Conservation (phyloP, 257 asterid genomes). For the Solanum ossicruentum region DNA sequence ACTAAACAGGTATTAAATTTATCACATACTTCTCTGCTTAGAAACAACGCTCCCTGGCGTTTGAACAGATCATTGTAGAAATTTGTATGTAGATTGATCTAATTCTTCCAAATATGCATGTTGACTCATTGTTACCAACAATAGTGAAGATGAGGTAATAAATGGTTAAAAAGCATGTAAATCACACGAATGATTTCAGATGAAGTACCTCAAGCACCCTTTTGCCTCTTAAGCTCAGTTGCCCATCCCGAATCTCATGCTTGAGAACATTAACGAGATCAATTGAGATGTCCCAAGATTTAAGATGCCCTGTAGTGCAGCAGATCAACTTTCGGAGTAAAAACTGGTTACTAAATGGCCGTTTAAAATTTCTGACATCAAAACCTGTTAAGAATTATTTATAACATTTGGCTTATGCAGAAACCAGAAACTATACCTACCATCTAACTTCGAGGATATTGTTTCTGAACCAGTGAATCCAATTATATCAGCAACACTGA, state of each 20-base stretch:
- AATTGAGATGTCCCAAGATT: conserved; percentile 21
- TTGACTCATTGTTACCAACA: background rate
- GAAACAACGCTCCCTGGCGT: background rate
- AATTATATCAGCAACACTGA: conserved; percentile 23
- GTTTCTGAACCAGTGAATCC: conserved; percentile 23
- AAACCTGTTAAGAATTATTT: background rate
- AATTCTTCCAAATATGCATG: background rate
- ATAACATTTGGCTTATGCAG: background rate
- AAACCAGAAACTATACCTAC: conserved; percentile 2
- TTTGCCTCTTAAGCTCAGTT: conserved; percentile 25
- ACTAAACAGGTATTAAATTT: background rate
- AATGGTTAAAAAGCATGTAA: background rate
- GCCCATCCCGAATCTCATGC: conserved; percentile 31
- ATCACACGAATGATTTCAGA: background rate
- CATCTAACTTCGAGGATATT: conserved; percentile 20
- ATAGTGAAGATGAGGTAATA: background rate
- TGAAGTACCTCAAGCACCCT: conserved; percentile 22
- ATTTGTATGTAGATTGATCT: background rate
- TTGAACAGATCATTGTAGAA: background rate
- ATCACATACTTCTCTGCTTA: background rate
- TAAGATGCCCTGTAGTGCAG: conserved; percentile 12
- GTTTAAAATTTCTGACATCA: background rate
- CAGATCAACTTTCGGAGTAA: background rate
- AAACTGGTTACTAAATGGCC: background rate
- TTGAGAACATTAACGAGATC: conserved; percentile 29